Evolutionary conservation across 208 protist genomes (phyloP), one percentile per base, ranked within the genome.

Genomic region (Acanthamoeba polyphaga): DNA sequence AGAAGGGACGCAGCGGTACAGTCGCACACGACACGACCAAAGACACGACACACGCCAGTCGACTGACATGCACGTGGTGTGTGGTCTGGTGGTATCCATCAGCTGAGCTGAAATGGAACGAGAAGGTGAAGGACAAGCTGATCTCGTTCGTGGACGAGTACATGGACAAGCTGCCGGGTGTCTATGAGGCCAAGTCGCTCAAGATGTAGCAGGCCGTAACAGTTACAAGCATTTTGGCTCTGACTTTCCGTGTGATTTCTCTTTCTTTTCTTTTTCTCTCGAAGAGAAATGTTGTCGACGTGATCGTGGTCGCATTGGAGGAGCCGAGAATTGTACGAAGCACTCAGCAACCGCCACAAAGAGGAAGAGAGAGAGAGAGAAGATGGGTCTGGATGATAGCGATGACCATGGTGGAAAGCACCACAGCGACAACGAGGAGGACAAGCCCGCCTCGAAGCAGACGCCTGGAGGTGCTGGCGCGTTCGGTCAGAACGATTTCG

Each of bases 51-150:
- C 43, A 46, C 43, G 43, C 2, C 43, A 46, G 43, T 46, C 43
- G 43, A 46, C 43, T 46, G 43, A 46, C 43, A 0, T 3, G 43
- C 8, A 4, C 3, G 43, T 46, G 43, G 43, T 80, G 32, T 17
- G 29, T 80, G 9, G 4, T 17, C 22, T 0, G 12, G 62, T 6
- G 8, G 12, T 51, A 7, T 87, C 49, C 6, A 1, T 12, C 78
- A 87, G 78, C 78, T 27, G 78, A 87, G 78, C 46, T 87, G 27
- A 87, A 87, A 46, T 87, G 78, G 78, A 87, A 87, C 78, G 78
- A 87, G 34, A 87, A 87, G 51, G 78, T 87, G 78, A 87, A 87
- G 78, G 58, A 55, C 49, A 87, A 87, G 46, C 78, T 87, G 78
- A 87, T 87, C 29, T 51, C 78, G 78, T 87, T 87, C 29, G 51